Base-by-base conservation (phyloP, 345 rosid genomes). In the Garcia nutans region DNA sequence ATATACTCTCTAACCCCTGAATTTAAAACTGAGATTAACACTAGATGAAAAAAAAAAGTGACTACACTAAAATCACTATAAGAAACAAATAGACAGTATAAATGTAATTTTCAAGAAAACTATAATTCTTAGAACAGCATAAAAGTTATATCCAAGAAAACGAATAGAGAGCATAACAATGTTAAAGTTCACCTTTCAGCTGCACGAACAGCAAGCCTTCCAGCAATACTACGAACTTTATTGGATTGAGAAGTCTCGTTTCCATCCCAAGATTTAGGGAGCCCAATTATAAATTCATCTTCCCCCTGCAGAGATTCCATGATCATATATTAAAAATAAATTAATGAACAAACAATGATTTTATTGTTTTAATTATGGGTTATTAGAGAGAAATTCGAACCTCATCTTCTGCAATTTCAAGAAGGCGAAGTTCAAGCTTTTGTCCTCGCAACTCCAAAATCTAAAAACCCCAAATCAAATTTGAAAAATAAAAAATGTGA, bases 1-100 rank as follows among this genome's bases (percentile, higher is more conserved):
- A 85, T 91, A 94, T 70, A 94, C 97, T 72, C 97, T 90, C 93
- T 90, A 90, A 59, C 98, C 97, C 84, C 97, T 94, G 76, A 41
- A 84, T 79, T 12, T 6, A 17, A 67, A 78, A 60, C 41, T 9
- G 12, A 31, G 8, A 74, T 81, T 41, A 82, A 66, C 20, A 68
- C 49, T 44, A 54, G 61, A 62, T 9, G n/a, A 37, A n/a, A n/a
- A 17, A 17, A 37, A 16, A 54, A 19, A 19, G 58, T 17, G 20
- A 17, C 6, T 54, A 15, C n/a, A 5, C 58, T 54, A 54, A 16
- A 54, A 15, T 19, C 22, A 62, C 6, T 22, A 52, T 64, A 23
- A 26, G 12, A 31, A 49, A 28, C n/a, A 17, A 37, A 49, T 61
- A 7, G 3, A 50, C 37, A 52, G 31, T 10, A 74, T 49, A 9